Evolutionary conservation across 108 stramenopile species (phyloP), one percentile per base, ranked within the genome.

Genomic region (Cyclotella sp.): DNA sequence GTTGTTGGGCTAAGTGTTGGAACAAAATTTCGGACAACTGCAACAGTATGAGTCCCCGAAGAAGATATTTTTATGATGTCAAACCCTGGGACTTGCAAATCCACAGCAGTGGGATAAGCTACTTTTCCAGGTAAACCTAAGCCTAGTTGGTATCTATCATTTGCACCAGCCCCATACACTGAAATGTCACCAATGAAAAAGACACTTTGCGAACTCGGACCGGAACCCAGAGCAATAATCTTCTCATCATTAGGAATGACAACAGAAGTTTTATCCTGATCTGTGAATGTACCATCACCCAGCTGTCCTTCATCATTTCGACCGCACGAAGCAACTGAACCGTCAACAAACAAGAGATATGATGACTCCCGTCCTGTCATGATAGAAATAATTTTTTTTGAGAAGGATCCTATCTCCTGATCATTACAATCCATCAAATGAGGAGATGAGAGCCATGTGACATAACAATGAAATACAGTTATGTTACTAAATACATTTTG

Each of bases 201-300:
- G 26, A 58, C 79, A 53, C 57, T 67, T 22, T 60, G 49, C 0
- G 79, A 44, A 42, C 73, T 81, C 55, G 79, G 73, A 27, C 79
- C 79, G 11, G 68, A 45, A 21, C 73, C 79, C 44, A 81, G 43
- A 10, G 27, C 34, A 18, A 74, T 46, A 15, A 60, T 57, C 26
- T 43, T 58, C 45, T 47, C 57, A n/a, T 41, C 64, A 26, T 64
- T 53, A 22, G 70, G 70, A 16, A 59, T 64, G 39, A 68, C 47
- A 24, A 74, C 68, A 21, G 73, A 52, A 6, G 43, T 65, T 62
- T 60, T 28, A 34, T 51, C 21, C 15, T 46, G 42, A 52, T 81
- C 70, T 40, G 52, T 60, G 27, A 69, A 52, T 24, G 79, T 62
- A n/a, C 79, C 79, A 74, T 81, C 79, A 16, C 79, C 79, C n/a